Evolutionary conservation across 495 filamentous ascomycete genomes (phyloP), one percentile per base, ranked within the genome.

Genomic region (Penicillium maclennaniae): DNA sequence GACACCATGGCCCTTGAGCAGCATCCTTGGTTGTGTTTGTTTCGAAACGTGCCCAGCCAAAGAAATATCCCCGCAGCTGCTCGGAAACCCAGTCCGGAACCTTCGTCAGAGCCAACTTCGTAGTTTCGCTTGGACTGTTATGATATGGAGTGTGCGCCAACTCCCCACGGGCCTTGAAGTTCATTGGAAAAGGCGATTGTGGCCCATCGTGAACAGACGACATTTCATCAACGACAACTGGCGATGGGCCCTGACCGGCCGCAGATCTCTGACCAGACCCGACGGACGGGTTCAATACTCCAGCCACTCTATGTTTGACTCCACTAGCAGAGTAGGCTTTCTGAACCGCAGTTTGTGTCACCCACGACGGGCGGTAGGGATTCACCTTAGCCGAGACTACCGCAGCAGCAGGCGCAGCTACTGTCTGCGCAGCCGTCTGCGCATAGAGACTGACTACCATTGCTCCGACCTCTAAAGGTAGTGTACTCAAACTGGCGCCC

Each of bases 401-500:
- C 3, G 68, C 56, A 1, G 69, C 66, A 3, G 77, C 80, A 0
- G 83, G 83, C 1, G 72, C 62, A n/a, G 77, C 58, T 5, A 75
- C 71, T 3, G 59, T 72, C n/a, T 71, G 69, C 5, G 76, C 75
- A 7, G 74, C 72, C 19, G 63, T 72, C 28, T 72, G 72, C 12
- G 78, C 80, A 47, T 83, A 78, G 5, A 78, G 65, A 4, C 81
- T 77, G 3, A 74, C 69, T 3, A 79, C 77, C 62, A 83, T 80
- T 6, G 83, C 75, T 4, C 83, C 85, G 12, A 85, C 53, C 54
- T 88, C 85, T 7, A 88, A 54, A 0, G 85, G 85, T 56, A 87
- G 63, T 1, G 82, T 85, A 4, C 66, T 68, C n/a, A 88, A 60
- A 41, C 82, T 83, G 4, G 85, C 85, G 9, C 85, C 85, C 14